phyloP scores from a whole-genome alignment of 257 asterid genomes.

The Penstemon eatonii region DNA sequence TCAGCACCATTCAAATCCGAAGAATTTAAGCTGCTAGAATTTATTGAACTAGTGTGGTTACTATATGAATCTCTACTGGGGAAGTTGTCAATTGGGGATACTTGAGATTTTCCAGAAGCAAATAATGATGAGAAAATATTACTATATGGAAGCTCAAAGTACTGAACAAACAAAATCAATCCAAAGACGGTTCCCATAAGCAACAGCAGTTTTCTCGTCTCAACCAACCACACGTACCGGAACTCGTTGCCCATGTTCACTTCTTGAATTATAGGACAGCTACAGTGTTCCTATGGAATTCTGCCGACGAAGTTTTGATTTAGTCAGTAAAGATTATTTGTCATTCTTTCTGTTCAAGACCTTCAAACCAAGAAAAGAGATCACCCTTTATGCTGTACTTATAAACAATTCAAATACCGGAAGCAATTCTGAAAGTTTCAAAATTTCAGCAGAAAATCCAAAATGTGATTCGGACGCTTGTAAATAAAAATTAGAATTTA shows the following conservation, averaged over 20 bases:
- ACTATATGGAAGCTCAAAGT: conserved; percentile 63
- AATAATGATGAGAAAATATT: conserved; percentile 48
- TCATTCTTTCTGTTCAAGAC: not conserved
- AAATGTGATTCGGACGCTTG: too few species aligned
- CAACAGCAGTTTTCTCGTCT: conserved; percentile 56
- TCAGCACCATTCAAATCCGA: conserved; percentile 24
- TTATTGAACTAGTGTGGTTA: conserved; percentile 20
- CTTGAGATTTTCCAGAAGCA: conserved; percentile 35
- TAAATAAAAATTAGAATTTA: not conserved
- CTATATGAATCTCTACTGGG: conserved; percentile 31
- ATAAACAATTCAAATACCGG: conserved; percentile 1
- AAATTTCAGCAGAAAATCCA: not conserved
- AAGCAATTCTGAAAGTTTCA: conserved; percentile 15
- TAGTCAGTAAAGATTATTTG: not conserved
- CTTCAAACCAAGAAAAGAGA: too few species aligned
- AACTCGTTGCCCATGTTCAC: conserved; percentile 48
- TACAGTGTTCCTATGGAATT: conserved; percentile 21
- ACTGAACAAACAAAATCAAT: conserved; percentile 56
- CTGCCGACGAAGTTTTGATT: conserved; percentile 24
- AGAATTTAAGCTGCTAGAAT: conserved; percentile 32
- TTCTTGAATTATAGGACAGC: conserved; percentile 17
- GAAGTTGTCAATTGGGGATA: conserved; percentile 23
- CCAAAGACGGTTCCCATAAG: conserved; percentile 56
- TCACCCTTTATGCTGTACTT: too few species aligned
- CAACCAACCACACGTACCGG: conserved; percentile 42